Conservation (phyloP, 139 green algal species). For the Tetraselmis chui region DNA sequence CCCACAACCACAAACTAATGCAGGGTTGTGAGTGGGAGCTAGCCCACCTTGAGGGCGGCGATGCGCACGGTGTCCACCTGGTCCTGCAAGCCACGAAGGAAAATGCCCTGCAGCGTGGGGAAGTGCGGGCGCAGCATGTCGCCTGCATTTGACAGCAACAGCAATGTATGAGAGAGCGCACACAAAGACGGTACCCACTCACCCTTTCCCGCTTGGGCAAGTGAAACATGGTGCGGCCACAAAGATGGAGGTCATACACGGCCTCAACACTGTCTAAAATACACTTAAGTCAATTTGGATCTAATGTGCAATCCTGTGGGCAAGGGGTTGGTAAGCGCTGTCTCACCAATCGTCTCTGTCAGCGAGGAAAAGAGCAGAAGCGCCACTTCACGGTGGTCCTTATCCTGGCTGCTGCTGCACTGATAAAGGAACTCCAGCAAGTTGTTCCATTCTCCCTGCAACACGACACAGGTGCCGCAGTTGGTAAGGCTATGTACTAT, state of each 20-base stretch:
- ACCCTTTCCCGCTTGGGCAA: constrained; percentile 36
- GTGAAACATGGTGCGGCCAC: not conserved
- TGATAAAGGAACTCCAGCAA: constrained; percentile 51
- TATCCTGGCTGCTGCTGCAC: constrained; percentile 24
- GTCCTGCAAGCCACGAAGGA: constrained; percentile 40
- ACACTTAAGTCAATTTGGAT: no score
- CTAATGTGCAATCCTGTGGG: no score
- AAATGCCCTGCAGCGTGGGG: constrained; percentile 28
- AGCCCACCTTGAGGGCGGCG: no score
- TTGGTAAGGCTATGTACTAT: no score
- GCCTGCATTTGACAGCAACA: constrained; percentile 8
- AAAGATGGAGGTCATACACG: no score
- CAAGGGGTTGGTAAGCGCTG: no score
- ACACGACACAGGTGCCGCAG: no score
- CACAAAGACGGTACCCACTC: constrained; percentile 14
- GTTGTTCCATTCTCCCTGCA: constrained; percentile 55
- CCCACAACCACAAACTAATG: no score
- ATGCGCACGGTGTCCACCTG: constrained; percentile 26
- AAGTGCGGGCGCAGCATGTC: constrained; percentile 38
- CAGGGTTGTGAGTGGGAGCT: no score
- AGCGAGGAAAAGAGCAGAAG: constrained; percentile 56
- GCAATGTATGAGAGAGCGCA: not conserved
- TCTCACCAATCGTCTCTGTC: no score
- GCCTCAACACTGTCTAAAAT: no score
- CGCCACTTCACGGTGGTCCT: constrained; percentile 49